Percentiles rank a stretch among this genome's conserved stretches.
Evolutionary conservation across 495 filamentous ascomycete genomes (phyloP).

Genomic region (Apiosordaria backusii): DNA sequence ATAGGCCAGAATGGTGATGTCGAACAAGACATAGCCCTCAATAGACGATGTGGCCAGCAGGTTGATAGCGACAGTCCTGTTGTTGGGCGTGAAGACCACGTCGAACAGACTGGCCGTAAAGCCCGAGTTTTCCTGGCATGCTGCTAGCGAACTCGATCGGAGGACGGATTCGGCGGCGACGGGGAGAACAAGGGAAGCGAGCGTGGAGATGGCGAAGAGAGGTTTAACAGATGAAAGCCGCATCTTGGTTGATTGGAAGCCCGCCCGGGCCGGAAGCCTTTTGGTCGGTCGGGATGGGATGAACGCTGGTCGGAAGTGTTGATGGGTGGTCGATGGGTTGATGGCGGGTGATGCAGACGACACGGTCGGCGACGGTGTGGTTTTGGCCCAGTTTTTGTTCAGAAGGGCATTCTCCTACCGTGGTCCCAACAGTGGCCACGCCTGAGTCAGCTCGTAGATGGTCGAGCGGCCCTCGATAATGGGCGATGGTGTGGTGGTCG

Average conservation of each 20-base stretch:
- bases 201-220: conserved; percentile 35
- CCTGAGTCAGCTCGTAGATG: not conserved
- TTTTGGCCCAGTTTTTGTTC: not conserved
- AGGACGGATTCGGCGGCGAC: conserved; percentile 43
- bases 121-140: conserved; percentile 73
- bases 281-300: conserved; percentile 3
- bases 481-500: not conserved
- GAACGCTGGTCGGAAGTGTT: not conserved
- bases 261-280: not conserved
- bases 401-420: not conserved
- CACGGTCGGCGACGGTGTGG: not conserved
- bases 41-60: conserved; percentile 84
- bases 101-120: conserved; percentile 83
- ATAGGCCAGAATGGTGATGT: conserved; percentile 74
- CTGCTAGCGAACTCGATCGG: conserved; percentile 70
- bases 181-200: conserved; percentile 32
- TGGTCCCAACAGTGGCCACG: conserved; percentile 1
- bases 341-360: not conserved
- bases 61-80: conserved; percentile 66
- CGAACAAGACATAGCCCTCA: conserved; percentile 76
- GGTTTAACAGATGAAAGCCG: conserved; percentile 30
- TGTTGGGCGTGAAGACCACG: conserved; percentile 72
- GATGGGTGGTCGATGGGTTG: not conserved
- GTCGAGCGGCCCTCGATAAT: not conserved
- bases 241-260: conserved; percentile 28